phyloP scores from a whole-genome alignment of 202 grass and related monocot species.

The Digitaria exilis region DNA sequence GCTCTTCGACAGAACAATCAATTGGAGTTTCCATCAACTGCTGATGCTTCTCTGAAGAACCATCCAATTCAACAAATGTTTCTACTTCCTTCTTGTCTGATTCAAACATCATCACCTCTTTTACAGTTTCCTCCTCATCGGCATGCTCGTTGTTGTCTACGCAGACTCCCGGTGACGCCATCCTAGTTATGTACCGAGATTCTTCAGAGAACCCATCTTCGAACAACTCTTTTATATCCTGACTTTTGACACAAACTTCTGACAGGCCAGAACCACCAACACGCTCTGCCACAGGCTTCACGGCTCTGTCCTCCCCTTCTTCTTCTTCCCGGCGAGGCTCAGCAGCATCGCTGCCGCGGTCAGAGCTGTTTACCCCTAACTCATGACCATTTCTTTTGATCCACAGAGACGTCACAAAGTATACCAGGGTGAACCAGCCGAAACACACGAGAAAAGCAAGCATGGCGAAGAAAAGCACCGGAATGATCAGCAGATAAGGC shows the following conservation, averaged over 20 bases:
- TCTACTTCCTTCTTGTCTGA: neutral
- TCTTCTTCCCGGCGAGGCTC: neutral
- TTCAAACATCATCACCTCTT: constrained; percentile 3
- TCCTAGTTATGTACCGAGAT: neutral
- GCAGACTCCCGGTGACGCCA: neutral
- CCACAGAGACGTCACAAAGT: constrained; percentile 13
- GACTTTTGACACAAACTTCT: neutral
- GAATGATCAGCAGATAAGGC: constrained; percentile 31
- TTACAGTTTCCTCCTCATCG: neutral
- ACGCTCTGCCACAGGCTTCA: neutral
- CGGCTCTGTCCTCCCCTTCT: neutral
- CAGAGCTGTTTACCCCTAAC: neutral
- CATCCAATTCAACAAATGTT: neutral
- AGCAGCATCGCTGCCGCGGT: neutral
- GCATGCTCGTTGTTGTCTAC: neutral
- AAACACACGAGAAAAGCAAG: constrained; percentile 36
- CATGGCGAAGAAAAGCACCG: constrained; percentile 30
- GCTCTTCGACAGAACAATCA: constrained; percentile 13
- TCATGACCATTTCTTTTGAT: neutral
- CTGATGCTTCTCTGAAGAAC: neutral
- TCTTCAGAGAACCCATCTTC: constrained; percentile 10
- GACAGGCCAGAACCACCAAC: neutral
- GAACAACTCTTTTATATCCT: constrained; percentile 20
- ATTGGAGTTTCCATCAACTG: neutral
- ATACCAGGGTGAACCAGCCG: constrained; percentile 46